Conservation (phyloP, 2,329 filamentous ascomycete genomes). For the Diaporthe citrichinensis region DNA sequence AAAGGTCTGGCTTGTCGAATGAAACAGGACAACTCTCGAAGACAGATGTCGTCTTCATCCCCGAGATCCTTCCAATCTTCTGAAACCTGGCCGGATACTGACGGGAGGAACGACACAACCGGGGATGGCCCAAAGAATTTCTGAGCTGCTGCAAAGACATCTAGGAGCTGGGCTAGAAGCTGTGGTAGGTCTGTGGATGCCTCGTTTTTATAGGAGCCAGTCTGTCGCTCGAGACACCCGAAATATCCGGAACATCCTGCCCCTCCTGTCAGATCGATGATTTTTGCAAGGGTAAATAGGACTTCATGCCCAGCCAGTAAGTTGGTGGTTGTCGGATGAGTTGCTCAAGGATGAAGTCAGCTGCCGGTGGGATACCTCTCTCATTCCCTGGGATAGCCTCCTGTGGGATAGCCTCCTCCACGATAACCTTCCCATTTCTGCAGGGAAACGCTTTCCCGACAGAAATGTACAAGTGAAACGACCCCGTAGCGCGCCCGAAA, state of each 20-base stretch:
- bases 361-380: no score
- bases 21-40: constrained; percentile 69
- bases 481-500: no score
- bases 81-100: constrained; percentile 32
- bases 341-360: constrained; percentile 66
- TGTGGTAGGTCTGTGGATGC: constrained; percentile 72
- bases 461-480: no score
- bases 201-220: constrained; percentile 49
- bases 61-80: constrained; percentile 59
- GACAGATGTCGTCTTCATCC: constrained; percentile 65
- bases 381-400: no score
- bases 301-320: constrained; percentile 73
- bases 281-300: constrained; percentile 77
- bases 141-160: constrained; percentile 73
- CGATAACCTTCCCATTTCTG: no score
- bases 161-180: constrained; percentile 74
- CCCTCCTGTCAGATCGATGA: constrained; percentile 52
- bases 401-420: no score
- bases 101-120: no score
- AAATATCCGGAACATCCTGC: constrained; percentile 20
- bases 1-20: constrained; percentile 72
- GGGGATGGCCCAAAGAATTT: constrained; percentile 63
- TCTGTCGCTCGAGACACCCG: constrained; percentile 40
- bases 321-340: constrained; percentile 81
- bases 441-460: no score